Evolutionary conservation across 345 rosid genomes (phyloP).

Genomic region (Cardamine chenopodiifolia): DNA sequence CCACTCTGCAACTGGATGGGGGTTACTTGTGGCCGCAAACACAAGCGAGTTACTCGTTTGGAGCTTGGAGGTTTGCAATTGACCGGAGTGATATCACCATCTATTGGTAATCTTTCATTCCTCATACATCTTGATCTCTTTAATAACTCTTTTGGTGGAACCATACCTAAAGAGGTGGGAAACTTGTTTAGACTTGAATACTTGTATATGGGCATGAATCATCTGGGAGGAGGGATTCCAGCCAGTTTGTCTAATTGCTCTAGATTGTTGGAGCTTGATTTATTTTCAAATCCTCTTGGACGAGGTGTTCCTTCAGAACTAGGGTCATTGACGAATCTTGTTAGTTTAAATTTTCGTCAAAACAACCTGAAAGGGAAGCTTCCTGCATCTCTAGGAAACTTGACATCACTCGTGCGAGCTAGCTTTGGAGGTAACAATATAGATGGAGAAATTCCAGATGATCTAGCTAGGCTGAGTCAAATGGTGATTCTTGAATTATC

Average conservation of each 20-base stretch:
- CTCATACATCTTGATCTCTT: not conserved
- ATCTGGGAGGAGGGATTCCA: not conserved
- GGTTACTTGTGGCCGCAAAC: too few species aligned
- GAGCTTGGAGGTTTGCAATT: too few species aligned
- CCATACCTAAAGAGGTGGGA: not conserved
- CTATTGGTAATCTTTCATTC: not conserved
- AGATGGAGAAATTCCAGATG: not conserved
- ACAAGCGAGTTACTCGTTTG: too few species aligned
- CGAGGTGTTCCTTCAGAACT: not conserved
- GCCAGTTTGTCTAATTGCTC: not conserved
- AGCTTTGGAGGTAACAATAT: rapidly evolving
- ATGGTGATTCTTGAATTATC: rapidly evolving
- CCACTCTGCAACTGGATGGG: too few species aligned
- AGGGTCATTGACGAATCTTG: not conserved
- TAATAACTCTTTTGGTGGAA: not conserved
- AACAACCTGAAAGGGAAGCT: not conserved
- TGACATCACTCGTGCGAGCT: rapidly evolving
- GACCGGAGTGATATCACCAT: too few species aligned
- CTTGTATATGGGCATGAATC: not conserved
- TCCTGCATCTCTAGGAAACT: constrained; percentile 4
- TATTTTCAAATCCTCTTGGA: not conserved
- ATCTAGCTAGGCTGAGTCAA: not conserved
- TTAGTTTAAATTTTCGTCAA: not conserved
- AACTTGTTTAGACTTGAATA: not conserved
- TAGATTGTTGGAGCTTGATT: not conserved